Evolutionary conservation across 306 rosid genomes (phyloP).

Genomic region (Oxytropis ochrocephala): DNA sequence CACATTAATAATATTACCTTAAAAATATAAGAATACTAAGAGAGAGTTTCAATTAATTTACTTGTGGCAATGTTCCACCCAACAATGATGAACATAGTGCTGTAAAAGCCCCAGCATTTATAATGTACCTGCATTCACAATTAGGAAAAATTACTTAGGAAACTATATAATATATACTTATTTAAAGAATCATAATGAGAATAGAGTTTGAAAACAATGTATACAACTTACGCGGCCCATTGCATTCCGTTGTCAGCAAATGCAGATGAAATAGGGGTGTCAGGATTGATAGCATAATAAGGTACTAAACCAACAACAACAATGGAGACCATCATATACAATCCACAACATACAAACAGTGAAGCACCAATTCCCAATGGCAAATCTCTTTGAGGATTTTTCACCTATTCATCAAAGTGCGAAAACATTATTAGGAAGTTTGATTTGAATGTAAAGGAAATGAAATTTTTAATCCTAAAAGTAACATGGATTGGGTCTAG

Average conservation of each 20-base stretch:
- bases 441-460: not conserved
- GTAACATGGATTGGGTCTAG: too few relatives aligned
- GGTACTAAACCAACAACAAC: constrained; percentile 91
- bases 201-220: not conserved
- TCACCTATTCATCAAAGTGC: constrained; percentile 50
- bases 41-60: constrained; percentile 9
- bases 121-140: constrained; percentile 57
- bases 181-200: not conserved
- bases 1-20: not conserved
- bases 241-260: constrained; percentile 83
- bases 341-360: constrained; percentile 70
- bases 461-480: too few relatives aligned
- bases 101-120: constrained; percentile 76
- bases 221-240: constrained; percentile 86
- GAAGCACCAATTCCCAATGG: constrained; percentile 82
- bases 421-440: not conserved
- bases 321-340: constrained; percentile 81
- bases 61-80: constrained; percentile 92
- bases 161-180: too few relatives aligned
- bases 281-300: constrained; percentile 72
- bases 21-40: not conserved
- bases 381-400: constrained; percentile 90
- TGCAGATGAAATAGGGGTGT: constrained; percentile 87
- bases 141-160: not conserved
- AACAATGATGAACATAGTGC: constrained; percentile 81